Evolutionary conservation across 352 stramenopile genomes (phyloP), one percentile per base, ranked within the genome.

Genomic region (Phytophthora brassicae): DNA sequence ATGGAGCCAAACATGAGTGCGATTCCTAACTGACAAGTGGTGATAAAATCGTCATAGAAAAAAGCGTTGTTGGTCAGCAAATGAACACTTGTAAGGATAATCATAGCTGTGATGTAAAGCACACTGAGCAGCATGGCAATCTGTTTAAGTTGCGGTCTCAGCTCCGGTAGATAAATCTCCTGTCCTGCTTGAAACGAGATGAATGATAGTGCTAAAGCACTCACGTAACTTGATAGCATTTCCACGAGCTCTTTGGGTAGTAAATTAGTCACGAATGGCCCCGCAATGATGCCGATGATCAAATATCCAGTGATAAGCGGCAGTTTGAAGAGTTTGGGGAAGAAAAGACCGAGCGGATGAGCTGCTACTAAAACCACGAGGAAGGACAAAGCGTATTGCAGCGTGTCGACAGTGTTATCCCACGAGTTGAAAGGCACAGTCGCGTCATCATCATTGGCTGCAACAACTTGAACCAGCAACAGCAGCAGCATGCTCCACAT

Each of bases 1-100:
- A 88, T 90, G 51, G 81, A 90, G 42, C 66, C 81, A 29, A 90
- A 90, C 74, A 90, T 81, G 66, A 88, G 78, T 2, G 75, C 77
- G 44, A 90, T 88, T 5, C 78, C 77, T 39, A 90, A 52, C 47
- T 88, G 72, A 55, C 81, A 90, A 35, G 60, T 75, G 9, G 44
- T 51, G 13, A 68, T 65, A 44, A 89, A 80, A 42, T 69, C 45
- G 45, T 66, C 64, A 45, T 86, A 81, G 66, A 90, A 90, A 74
- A 90, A 90, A 38, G 81, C 70, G 24, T 66, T 66, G 22, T 74
- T 73, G 28, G 63, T 67, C n/a, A 80, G 28, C 22, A 79, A 66
- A 9, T 82, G 61, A 14, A 79, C 64, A 31, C 38, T 11, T 26
- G 78, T 87, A 55, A 88, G 55, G 50, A 79, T 65, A 4, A 78